phyloP scores from a whole-genome alignment of 2,329 filamentous ascomycete species.

The Sphaerulina populicola region DNA sequence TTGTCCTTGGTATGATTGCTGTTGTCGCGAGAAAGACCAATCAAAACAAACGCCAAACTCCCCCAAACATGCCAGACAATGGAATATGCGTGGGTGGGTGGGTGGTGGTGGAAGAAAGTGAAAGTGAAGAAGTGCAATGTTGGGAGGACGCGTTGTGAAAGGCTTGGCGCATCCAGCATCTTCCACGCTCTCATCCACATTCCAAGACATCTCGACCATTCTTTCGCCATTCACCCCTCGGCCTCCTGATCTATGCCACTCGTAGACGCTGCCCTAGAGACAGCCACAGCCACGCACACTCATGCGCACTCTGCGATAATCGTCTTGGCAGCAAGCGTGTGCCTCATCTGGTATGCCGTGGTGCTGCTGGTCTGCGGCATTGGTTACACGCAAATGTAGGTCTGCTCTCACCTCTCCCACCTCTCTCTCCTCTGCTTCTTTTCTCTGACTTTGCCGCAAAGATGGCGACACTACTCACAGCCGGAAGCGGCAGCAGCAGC shows the following conservation, averaged over 20 bases:
- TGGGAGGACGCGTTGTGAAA: not conserved
- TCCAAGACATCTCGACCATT: not conserved
- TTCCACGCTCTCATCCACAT: not conserved
- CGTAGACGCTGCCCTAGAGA: conserved; percentile 20
- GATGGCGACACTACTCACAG: conserved; percentile 48
- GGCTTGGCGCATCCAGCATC: not conserved
- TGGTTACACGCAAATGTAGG: conserved; percentile 54
- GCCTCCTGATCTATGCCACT: conserved; percentile 22
- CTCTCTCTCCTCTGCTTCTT: conserved; percentile 1
- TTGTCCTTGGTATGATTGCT: not conserved
- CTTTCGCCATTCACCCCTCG: not conserved
- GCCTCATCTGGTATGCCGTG: conserved; percentile 35
- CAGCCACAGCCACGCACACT: conserved; percentile 14
- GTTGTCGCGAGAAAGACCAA: not conserved
- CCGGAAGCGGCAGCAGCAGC: conserved; percentile 25
- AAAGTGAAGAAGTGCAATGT: not conserved
- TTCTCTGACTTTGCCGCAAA: conserved; percentile 25
- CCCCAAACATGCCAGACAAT: not conserved
- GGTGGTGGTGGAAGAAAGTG: not conserved
- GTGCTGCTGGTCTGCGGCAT: conserved; percentile 51
- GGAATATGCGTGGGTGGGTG: not conserved
- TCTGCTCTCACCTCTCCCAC: conserved; percentile 3
- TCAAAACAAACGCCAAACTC: not conserved
- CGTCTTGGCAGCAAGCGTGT: conserved; percentile 23
- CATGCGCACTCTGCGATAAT: conserved; percentile 21